Conservation (phyloP, 331 rosid genomes). For the Rhamnella rubrinervis region DNA sequence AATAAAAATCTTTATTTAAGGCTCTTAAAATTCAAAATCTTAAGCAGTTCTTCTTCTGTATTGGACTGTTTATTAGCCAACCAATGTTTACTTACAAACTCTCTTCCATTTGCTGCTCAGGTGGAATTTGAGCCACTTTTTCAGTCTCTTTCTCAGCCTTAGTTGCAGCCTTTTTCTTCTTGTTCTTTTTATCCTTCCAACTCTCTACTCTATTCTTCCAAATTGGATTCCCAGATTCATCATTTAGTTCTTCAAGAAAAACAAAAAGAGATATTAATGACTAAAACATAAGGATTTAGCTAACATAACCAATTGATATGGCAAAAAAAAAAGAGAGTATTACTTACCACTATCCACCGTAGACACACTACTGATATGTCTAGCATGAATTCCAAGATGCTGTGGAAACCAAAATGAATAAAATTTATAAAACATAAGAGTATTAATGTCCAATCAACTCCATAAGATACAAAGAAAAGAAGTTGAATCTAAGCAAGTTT, state of each 20-base stretch:
- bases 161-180: conserved; percentile 67
- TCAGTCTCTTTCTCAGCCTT: conserved; percentile 38
- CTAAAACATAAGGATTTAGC: conserved; percentile 7
- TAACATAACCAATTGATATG: conserved; percentile 2
- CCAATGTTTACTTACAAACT: conserved; percentile 49
- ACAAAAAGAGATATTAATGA: conserved; percentile 13
- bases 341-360: conserved; percentile 84
- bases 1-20: no score
- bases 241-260: conserved; percentile 63
- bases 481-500: not conserved
- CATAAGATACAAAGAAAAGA: not conserved
- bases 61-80: not conserved
- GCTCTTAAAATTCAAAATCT: no score
- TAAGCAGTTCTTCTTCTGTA: not conserved
- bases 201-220: conserved; percentile 99
- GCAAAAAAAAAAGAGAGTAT: conserved; percentile 8
- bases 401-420: conserved; percentile 22
- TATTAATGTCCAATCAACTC: not conserved
- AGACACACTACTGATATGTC: conserved; percentile 87
- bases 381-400: conserved; percentile 93
- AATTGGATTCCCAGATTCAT: conserved; percentile 91
- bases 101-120: conserved; percentile 81
- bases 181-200: conserved; percentile 92
- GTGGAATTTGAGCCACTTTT: conserved; percentile 52
- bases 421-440: not conserved